Evolutionary conservation across 441 rosid species (phyloP), one percentile per base, ranked within the genome.

Genomic region (Mallotus repandus): DNA sequence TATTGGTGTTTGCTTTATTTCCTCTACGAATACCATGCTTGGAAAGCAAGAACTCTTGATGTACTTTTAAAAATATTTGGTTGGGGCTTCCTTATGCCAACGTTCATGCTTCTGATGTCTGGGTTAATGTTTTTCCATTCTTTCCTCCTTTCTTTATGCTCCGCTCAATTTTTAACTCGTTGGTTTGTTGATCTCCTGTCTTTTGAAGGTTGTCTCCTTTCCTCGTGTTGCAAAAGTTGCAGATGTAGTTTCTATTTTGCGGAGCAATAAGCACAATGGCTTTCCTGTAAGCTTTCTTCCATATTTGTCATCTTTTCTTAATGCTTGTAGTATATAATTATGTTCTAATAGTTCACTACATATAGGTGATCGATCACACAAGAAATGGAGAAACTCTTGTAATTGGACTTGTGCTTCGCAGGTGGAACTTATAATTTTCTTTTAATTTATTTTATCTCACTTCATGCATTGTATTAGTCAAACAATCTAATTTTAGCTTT

Each of bases 341-440:
- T 49, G n/a, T 53, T 63, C 66, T 58, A 63, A 63, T 65, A 19
- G 38, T 63, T 63, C 75, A 61, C 69, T 22, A 54, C 41, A 16
- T 57, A 43, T 72, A 96, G 99, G 99, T 96, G 71, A 86, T 93
- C 74, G 99, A 93, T 83, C 97, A 93, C 79, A 69, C 90, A 19
- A 90, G 97, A 83, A 87, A 80, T 82, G 99, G 98, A 72, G 97
- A 92, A 87, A 85, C 97, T 68, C 87, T 91, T 63, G 99, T 96
- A 70, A 88, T 93, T 55, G 99, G 98, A 74, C 87, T 96, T 69
- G 82, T 92, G 80, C 97, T 93, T 83, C 96, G 98, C 75, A 93
- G 99, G 99, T 93, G 84, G 45, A 65, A 25, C 41, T 52, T 46
- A 49, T 35, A 58, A 25, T 72, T 72, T 48, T 13, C 46, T 52